Evolutionary conservation across 768 basidiomycete genomes (phyloP).

Genomic region (Grammothele lineata): DNA sequence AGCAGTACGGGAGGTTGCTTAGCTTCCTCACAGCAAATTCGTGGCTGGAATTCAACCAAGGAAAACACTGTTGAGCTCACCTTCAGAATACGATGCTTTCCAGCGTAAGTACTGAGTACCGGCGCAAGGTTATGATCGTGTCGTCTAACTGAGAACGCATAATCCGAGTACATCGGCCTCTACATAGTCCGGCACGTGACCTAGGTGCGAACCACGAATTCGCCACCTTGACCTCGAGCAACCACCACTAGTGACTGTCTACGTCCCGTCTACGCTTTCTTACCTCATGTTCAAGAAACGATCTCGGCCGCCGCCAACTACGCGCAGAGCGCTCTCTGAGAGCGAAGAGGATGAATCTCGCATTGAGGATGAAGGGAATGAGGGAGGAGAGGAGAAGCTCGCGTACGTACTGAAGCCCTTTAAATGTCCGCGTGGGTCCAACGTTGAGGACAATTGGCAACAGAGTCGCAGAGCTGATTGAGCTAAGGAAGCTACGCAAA

Average conservation of each 20-base stretch:
- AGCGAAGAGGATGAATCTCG: slow-evolving; percentile 26
- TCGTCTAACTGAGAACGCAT: no score
- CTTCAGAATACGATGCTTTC: no score
- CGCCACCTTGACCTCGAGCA: no score
- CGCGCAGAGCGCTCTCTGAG: slow-evolving; percentile 48
- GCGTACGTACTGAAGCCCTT: slow-evolving; percentile 15
- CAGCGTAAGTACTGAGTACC: no score
- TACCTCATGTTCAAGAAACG: slow-evolving; percentile 70
- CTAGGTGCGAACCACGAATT: no score
- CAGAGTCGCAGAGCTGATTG: slow-evolving; percentile 80
- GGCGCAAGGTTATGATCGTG: no score
- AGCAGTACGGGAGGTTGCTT: slow-evolving; percentile 20
- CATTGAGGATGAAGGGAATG: slow-evolving; percentile 26
- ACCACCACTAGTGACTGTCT: no score
- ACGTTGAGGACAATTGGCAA: slow-evolving; percentile 8
- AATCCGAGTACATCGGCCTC: no score
- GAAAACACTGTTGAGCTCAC: no score
- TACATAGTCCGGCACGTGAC: no score
- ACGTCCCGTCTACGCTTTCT: no score
- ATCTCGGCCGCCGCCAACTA: slow-evolving; percentile 54
- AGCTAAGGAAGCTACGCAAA: slow-evolving; percentile 73
- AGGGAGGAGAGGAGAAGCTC: slow-evolving; percentile 19
- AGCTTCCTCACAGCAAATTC: slow-evolving; percentile 22
- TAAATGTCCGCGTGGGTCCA: background rate
- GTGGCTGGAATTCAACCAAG: no score